Evolutionary conservation across 495 filamentous ascomycete genomes (phyloP).

Genomic region (Apodospora peruviana): DNA sequence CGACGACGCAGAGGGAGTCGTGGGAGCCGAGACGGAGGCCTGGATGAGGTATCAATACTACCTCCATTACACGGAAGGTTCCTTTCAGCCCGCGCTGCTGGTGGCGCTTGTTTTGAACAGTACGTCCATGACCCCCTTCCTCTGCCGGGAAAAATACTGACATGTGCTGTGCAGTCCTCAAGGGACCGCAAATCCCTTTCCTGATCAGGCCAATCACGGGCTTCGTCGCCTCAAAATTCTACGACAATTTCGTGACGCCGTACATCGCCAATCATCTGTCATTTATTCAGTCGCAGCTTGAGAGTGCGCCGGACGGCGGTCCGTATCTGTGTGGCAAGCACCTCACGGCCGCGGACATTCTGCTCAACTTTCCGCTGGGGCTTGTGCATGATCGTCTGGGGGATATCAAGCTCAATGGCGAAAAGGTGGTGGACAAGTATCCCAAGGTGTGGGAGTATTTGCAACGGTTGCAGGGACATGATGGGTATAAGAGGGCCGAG

Average conservation of each 20-base stretch:
- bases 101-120: constrained; percentile 10
- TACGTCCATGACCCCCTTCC: no score
- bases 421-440: constrained; percentile 16
- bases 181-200: constrained; percentile 66
- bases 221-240: constrained; percentile 57
- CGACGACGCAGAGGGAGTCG: constrained; percentile 45
- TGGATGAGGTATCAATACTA: constrained; percentile 74
- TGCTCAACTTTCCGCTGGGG: constrained; percentile 70
- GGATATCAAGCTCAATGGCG: constrained; percentile 20
- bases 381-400: constrained; percentile 56
- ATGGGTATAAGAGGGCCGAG: constrained; percentile 52
- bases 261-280: constrained; percentile 59
- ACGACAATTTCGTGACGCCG: constrained; percentile 53
- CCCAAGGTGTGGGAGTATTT: constrained; percentile 57
- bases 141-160: no score
- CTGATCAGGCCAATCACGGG: constrained; percentile 75
- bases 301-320: constrained; percentile 50
- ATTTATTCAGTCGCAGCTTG: constrained; percentile 69
- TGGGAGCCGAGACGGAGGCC: constrained; percentile 66
- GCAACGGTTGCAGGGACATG: constrained; percentile 52
- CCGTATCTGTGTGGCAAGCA: constrained; percentile 64
- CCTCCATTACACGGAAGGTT: constrained; percentile 75
- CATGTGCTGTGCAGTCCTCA: no score
- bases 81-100: constrained; percentile 20
- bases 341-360: constrained; percentile 74